Evolutionary conservation across 2,329 filamentous ascomycete species (phyloP).

Genomic region (Xylariaceae sp.): DNA sequence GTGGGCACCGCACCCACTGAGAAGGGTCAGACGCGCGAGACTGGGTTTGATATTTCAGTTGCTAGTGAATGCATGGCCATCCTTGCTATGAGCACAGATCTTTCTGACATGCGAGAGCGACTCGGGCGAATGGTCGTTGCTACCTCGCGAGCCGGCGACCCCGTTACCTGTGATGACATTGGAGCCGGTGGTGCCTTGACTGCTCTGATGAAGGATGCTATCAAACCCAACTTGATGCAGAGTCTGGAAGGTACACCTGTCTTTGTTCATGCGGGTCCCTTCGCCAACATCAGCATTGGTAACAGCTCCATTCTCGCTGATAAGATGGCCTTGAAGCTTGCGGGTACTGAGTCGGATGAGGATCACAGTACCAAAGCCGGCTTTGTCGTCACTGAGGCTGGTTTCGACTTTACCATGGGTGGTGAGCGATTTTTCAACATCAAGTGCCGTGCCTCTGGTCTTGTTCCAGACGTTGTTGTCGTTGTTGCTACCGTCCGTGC

Average conservation of each 20-base stretch:
- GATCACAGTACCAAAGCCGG: conserved; percentile 77
- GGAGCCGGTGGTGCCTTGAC: conserved; percentile 89
- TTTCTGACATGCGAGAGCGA: conserved; percentile 86
- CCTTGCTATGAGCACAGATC: conserved; percentile 82
- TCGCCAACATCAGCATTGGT: conserved; percentile 97
- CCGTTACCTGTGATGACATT: conserved; percentile 93
- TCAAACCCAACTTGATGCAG: conserved; percentile 99
- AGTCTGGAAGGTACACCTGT: conserved; percentile 95
- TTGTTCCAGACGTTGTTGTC: conserved; percentile 89
- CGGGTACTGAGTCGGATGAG: conserved; percentile 90
- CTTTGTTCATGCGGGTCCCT: conserved; percentile 94
- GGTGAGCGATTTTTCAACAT: conserved; percentile 99
- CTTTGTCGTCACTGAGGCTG: conserved; percentile 93
- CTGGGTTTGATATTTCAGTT: conserved; percentile 96
- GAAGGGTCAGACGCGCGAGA: conserved; percentile 82
- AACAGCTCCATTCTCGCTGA: conserved; percentile 94
- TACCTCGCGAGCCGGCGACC: conserved; percentile 78
- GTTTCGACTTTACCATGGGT: conserved; percentile 99
- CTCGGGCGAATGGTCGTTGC: conserved; percentile 95
- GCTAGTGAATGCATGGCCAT: conserved; percentile 99
- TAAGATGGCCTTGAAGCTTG: conserved; percentile 91
- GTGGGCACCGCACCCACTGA: conserved; percentile 86
- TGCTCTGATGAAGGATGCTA: conserved; percentile 94
- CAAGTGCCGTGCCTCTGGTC: conserved; percentile 92
- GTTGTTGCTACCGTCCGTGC: conserved; percentile 94